Evolutionary conservation across 345 rosid genomes (phyloP).

Genomic region (Erucastrum elatum): DNA sequence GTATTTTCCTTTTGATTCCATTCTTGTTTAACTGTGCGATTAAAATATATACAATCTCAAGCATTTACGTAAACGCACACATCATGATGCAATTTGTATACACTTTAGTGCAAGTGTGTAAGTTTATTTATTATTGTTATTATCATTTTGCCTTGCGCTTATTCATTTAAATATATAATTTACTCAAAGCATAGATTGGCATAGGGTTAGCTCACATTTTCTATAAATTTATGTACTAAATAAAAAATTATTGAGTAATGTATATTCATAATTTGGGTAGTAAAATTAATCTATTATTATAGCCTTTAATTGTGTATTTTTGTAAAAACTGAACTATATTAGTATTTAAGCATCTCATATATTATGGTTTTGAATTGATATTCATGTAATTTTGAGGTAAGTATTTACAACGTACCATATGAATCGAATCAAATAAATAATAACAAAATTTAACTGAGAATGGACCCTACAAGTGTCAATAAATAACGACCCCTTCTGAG

Average conservation of each 20-base stretch:
- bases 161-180: background rate
- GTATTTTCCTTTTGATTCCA: slow-evolving; percentile 26
- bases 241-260: background rate
- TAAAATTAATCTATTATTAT: background rate
- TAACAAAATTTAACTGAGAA: background rate
- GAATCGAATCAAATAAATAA: slow-evolving; percentile 20
- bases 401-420: background rate
- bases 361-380: background rate
- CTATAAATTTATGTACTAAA: background rate
- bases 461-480: slow-evolving; percentile 26
- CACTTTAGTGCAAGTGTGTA: background rate
- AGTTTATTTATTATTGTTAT: background rate
- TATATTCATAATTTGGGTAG: background rate
- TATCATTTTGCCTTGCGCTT: background rate
- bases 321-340: background rate
- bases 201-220: background rate
- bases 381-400: background rate
- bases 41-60: background rate
- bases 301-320: background rate
- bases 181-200: background rate
- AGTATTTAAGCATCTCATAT: background rate
- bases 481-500: slow-evolving; percentile 23
- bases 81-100: slow-evolving; percentile 14
- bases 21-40: slow-evolving; percentile 4
- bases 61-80: slow-evolving; percentile 24